A percentile compares a stretch with the other conserved stretches of the same genome.
Evolutionary conservation across 192 early-diverging fungal species (phyloP).

Genomic region (Mortierella claussenii): DNA sequence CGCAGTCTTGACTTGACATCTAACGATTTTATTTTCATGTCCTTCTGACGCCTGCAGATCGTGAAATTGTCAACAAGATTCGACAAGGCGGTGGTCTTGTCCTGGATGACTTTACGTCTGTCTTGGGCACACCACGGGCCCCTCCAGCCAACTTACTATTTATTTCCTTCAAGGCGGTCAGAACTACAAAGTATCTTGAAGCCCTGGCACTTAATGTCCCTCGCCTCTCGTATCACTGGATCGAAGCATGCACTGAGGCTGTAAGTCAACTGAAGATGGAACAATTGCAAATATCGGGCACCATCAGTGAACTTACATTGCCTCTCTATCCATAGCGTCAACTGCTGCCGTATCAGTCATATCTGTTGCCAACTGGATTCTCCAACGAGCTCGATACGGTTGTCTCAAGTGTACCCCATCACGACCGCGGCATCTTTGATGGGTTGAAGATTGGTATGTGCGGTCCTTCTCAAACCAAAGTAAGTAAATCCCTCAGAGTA

Average conservation of each 20-base stretch:
- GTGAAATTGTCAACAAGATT: slow-evolving; percentile 6
- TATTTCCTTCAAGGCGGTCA: slow-evolving; percentile 1
- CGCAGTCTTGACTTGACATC: too few species aligned
- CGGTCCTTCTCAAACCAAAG: slow-evolving; percentile 1
- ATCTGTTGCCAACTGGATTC: slow-evolving; percentile 21
- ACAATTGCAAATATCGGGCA: too few species aligned
- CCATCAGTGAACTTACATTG: background rate
- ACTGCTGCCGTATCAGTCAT: slow-evolving; percentile 8
- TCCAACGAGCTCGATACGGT: slow-evolving; percentile 24
- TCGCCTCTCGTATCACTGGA: slow-evolving; percentile 24
- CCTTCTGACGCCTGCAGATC: background rate
- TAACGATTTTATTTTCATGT: background rate
- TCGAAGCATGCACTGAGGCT: slow-evolving; percentile 19
- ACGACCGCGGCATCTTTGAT: slow-evolving; percentile 22
- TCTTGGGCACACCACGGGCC: background rate
- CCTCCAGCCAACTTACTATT: slow-evolving; percentile 9
- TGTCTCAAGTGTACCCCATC: slow-evolving; percentile 11
- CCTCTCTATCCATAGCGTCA: slow-evolving; percentile 5
- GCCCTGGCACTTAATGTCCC: slow-evolving; percentile 32
- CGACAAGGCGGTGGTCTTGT: slow-evolving; percentile 10
- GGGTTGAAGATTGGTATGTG: slow-evolving; percentile 24
- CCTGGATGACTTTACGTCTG: slow-evolving; percentile 6
- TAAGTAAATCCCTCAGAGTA: too few species aligned
- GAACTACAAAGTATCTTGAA: slow-evolving; percentile 26
- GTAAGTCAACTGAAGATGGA: too few species aligned